Conservation (phyloP, 345 rosid genomes). For the Microthlaspi erraticum region DNA sequence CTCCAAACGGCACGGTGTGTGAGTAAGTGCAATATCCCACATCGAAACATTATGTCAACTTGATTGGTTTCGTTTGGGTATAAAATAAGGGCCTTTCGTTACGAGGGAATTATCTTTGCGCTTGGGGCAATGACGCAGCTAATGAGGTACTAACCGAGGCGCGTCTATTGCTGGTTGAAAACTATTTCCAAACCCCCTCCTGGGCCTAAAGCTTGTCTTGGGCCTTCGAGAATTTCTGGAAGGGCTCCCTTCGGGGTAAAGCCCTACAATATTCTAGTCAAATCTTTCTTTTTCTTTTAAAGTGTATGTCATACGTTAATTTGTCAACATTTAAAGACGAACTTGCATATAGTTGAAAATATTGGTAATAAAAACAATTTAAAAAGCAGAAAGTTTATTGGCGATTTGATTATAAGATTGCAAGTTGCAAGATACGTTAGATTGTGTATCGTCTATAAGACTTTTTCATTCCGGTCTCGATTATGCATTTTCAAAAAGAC, state of each 20-base stretch:
- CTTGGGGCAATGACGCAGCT: conserved; percentile 29
- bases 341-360: too few relatives aligned
- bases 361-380: too few relatives aligned
- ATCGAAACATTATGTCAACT: background rate
- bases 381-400: too few relatives aligned
- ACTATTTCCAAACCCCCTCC: conserved; percentile 28
- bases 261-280: background rate
- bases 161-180: conserved; percentile 22
- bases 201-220: conserved; percentile 5
- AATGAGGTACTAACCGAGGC: conserved; percentile 1
- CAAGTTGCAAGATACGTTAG: too few relatives aligned
- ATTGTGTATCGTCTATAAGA: too few relatives aligned
- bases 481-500: too few relatives aligned
- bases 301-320: too few relatives aligned
- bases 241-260: conserved; percentile 25
- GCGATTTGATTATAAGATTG: too few relatives aligned
- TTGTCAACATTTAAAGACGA: too few relatives aligned
- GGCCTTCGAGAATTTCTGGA: conserved; percentile 31
- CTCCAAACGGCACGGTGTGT: background rate
- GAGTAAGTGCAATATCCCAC: background rate
- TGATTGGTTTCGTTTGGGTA: background rate
- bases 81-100: too few relatives aligned
- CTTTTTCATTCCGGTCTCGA: too few relatives aligned
- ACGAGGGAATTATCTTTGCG: background rate
- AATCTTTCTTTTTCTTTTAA: background rate